These are phyloP conservation scores for Mychonastes homosphaera DNA, from an alignment of 139 green algal genomes.

Conservation along the genomic window DNA sequence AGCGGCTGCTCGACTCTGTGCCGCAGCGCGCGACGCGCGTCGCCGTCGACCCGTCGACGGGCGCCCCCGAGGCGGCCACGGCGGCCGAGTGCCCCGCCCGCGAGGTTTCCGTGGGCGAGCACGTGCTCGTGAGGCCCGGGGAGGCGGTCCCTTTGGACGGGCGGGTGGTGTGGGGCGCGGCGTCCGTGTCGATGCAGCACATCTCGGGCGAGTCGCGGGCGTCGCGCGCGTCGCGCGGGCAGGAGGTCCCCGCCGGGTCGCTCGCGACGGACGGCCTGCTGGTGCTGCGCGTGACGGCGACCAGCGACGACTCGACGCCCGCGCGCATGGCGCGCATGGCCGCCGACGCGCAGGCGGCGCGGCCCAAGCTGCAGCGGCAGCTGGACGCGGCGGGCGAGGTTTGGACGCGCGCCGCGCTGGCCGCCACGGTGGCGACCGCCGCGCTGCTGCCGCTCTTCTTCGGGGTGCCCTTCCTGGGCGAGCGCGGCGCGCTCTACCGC, in stretches of 20 bases:
- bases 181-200: slow-evolving; percentile 56
- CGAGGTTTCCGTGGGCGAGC: slow-evolving; percentile 24
- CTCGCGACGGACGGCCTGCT: slow-evolving; percentile 60
- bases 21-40: slow-evolving; percentile 48
- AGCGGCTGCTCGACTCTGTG: slow-evolving; percentile 44
- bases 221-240: slow-evolving; percentile 17
- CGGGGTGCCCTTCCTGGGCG: slow-evolving; percentile 49
- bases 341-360: slow-evolving; percentile 43
- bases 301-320: slow-evolving; percentile 56
- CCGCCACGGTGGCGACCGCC: slow-evolving; percentile 31
- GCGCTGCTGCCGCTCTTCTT: slow-evolving; percentile 26
- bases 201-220: slow-evolving; percentile 66
- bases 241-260: slow-evolving; percentile 32
- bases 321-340: slow-evolving; percentile 67
- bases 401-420: slow-evolving; percentile 63
- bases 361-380: slow-evolving; percentile 44
- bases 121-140: slow-evolving; percentile 64
- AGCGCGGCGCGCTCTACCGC: slow-evolving; percentile 64
- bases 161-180: slow-evolving; percentile 48
- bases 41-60: slow-evolving; percentile 12
- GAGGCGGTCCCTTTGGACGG: slow-evolving; percentile 75
- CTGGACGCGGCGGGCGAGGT: slow-evolving; percentile 51
- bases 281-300: slow-evolving; percentile 40
- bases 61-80: slow-evolving; percentile 6
- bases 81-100: slow-evolving; percentile 2